phyloP scores from a whole-genome alignment of 441 rosid genomes.

The Aquilaria agallochum region DNA sequence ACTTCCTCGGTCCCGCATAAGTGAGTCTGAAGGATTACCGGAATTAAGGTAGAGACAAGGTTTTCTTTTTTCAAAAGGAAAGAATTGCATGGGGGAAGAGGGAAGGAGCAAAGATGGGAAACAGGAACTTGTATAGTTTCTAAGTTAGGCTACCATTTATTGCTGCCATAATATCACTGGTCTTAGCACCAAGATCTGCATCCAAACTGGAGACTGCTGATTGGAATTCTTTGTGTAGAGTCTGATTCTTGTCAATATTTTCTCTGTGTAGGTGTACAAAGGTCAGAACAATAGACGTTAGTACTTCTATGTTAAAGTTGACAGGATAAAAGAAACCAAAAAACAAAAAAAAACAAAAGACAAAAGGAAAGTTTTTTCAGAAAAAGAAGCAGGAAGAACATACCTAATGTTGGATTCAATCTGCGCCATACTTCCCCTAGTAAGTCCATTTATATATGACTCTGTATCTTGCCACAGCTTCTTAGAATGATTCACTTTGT shows the following conservation, averaged over 20 bases:
- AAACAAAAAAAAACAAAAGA: too few species aligned
- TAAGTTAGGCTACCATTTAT: slow-evolving; percentile 43
- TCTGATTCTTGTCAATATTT: slow-evolving; percentile 29
- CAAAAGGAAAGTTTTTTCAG: not conserved
- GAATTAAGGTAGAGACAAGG: not conserved
- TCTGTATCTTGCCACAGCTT: slow-evolving; percentile 56
- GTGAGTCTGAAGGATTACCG: slow-evolving; percentile 39
- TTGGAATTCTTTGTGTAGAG: slow-evolving; percentile 31
- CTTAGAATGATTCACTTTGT: slow-evolving; percentile 35
- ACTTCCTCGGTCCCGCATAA: slow-evolving; percentile 44
- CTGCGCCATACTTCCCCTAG: slow-evolving; percentile 28
- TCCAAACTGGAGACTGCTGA: slow-evolving; percentile 41
- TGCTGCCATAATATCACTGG: slow-evolving; percentile 32
- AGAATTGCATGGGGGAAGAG: not conserved
- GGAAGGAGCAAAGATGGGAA: not conserved
- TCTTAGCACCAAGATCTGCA: slow-evolving; percentile 36
- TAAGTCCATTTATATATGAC: slow-evolving; percentile 32
- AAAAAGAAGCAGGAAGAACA: slow-evolving; percentile 13
- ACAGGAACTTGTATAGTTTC: not conserved
- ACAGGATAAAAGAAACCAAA: not conserved
- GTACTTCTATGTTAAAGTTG: not conserved
- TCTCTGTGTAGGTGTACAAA: slow-evolving; percentile 41
- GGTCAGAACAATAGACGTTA: slow-evolving; percentile 5
- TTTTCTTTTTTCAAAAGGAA: too few species aligned
- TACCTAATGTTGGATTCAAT: slow-evolving; percentile 43